Evolutionary conservation across 106 monocot genomes (phyloP), one percentile per base, ranked within the genome.

Genomic region (Dioscorea zingiberensis): DNA sequence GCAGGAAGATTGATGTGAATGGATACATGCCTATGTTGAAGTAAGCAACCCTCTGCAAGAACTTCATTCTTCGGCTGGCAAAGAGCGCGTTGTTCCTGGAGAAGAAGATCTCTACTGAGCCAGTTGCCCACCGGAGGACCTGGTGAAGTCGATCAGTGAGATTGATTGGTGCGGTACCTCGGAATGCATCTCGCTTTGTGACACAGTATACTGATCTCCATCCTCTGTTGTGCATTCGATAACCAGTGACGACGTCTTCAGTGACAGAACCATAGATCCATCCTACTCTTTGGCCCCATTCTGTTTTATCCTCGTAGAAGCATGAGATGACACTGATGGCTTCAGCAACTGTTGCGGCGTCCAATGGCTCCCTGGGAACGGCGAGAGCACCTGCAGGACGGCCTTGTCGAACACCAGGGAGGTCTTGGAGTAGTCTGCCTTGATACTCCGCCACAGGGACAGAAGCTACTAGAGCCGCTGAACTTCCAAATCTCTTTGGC

Each of bases 21-120:
- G 97, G 97, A 55, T 97, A 97, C 64, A 97, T 81, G 10, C 91
- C 97, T 4, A 74, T 76, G 44, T 92, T 97, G 81, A 92, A 97
- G 72, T 97, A 97, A 15, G 97, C 83, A 26, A 97, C 73, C 25
- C 93, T 59, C 73, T 98, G 98, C 66, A 98, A 60, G 49, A 98
- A 75, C 71, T 93, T 98, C 98, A 98, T 98, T 62, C 89, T 67
- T 19, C 72, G 69, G 30, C 76, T 75, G 9, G 92, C 98, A 58
- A 98, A 82, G 17, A 98, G 62, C 0, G 98, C 93, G 25, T 98
- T 98, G 86, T 98, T 98, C 11, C 77, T 69, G 2, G 98, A 98
- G 76, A 98, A 98, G 98, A 98, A 98, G 58, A 98, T 98, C 93
- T 98, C 98, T n/a, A 98, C 98, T 0, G 98, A 98, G 9, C 97